A percentile compares a stretch with the other conserved stretches of the same genome.
Conservation (phyloP, 73 alveolate genomes). For the Paramecium sexaurelia region DNA sequence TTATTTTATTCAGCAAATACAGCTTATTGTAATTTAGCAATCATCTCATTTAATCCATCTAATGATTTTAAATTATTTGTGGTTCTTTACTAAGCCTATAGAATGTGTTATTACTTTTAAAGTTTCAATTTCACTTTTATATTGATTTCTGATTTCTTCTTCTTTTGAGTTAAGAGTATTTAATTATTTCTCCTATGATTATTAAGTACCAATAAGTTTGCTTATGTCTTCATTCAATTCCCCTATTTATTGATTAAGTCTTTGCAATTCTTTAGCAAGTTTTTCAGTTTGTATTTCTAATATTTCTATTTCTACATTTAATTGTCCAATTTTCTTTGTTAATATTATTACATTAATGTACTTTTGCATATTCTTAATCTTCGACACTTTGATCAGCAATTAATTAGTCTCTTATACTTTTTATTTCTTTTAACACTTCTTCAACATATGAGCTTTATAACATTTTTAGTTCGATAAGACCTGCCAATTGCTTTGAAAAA, state of each 20-base stretch:
- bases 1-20: conserved; percentile 32
- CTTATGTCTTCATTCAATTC: conserved; percentile 29
- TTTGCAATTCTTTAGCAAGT: neutral
- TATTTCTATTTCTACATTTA: conserved; percentile 52
- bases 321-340: conserved; percentile 25
- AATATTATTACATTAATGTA: neutral
- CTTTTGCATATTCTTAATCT: conserved; percentile 53
- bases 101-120: neutral
- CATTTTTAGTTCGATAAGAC: conserved; percentile 47
- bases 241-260: neutral
- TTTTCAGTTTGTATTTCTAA: conserved; percentile 25
- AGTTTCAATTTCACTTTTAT: neutral
- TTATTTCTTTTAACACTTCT: conserved; percentile 45
- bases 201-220: conserved; percentile 33
- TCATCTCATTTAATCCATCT: conserved; percentile 50
- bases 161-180: neutral
- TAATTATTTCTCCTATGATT: neutral
- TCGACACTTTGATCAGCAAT: conserved; percentile 21
- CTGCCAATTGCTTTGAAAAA: conserved; percentile 46
- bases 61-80: neutral
- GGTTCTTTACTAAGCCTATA: neutral
- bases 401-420: conserved; percentile 26
- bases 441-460: conserved; percentile 40
- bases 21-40: conserved; percentile 4
- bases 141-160: conserved; percentile 47